Conservation (phyloP, 192 early-diverging fungal genomes). For the Podila epigama region DNA sequence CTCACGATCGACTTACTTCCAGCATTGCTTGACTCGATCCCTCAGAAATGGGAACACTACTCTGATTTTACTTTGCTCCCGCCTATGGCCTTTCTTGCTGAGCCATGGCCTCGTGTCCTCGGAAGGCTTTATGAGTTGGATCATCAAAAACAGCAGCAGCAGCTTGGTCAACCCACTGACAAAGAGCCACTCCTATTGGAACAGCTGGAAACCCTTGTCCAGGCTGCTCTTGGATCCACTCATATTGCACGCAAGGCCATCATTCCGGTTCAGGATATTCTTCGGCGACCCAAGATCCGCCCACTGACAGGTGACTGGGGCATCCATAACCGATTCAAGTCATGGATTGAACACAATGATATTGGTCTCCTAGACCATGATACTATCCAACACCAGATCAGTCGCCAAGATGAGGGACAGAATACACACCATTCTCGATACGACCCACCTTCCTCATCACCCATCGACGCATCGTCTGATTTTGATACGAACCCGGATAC, state of each 20-base stretch:
- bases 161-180: no score
- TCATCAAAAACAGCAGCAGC: background rate
- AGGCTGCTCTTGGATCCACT: conserved; percentile 15
- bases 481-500: background rate
- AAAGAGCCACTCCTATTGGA: background rate
- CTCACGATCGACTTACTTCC: background rate
- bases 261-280: conserved; percentile 48
- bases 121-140: conserved; percentile 8
- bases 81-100: conserved; percentile 21
- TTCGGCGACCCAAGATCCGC: conserved; percentile 48
- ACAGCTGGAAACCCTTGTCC: conserved; percentile 21
- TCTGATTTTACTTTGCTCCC: conserved; percentile 49
- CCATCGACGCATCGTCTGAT: background rate
- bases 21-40: conserved; percentile 33
- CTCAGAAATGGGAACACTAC: conserved; percentile 55
- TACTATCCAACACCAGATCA: background rate
- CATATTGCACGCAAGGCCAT: conserved; percentile 49
- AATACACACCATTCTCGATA: background rate
- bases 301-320: conserved; percentile 48
- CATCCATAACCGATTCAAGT: conserved; percentile 36
- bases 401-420: background rate
- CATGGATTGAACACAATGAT: conserved; percentile 26
- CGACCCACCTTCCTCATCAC: background rate
- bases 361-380: conserved; percentile 18
- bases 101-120: conserved; percentile 25